phyloP scores from a whole-genome alignment of 1,139 yeast species.

The Lodderomyces parapsilosis region DNA sequence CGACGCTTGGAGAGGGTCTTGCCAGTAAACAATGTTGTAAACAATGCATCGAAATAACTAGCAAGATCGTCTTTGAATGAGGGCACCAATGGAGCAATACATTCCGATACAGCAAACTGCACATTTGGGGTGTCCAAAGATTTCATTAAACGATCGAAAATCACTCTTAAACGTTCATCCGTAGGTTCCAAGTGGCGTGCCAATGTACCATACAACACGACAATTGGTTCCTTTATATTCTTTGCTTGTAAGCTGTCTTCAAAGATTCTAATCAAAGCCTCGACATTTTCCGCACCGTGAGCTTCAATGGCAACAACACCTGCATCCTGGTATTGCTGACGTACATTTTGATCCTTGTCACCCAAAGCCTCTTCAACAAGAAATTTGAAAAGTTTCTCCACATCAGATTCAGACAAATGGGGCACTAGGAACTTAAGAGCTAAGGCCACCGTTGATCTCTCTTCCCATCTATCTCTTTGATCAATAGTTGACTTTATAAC shows the following conservation, averaged over 20 bases:
- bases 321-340: conserved; percentile 86
- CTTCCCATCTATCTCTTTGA: conserved; percentile 78
- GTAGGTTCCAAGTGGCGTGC: conserved; percentile 72
- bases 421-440: conserved; percentile 61
- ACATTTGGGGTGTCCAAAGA: conserved; percentile 87
- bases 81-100: conserved; percentile 78
- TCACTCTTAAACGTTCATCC: conserved; percentile 63
- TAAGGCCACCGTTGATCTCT: conserved; percentile 77
- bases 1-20: conserved; percentile 60
- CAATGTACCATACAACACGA: conserved; percentile 82
- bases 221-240: conserved; percentile 70
- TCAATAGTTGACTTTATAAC: conserved; percentile 60
- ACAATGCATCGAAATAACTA: conserved; percentile 54
- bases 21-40: conserved; percentile 56
- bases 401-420: conserved; percentile 33
- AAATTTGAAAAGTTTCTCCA: conserved; percentile 55
- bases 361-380: conserved; percentile 68
- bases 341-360: conserved; percentile 69
- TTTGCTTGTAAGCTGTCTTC: conserved; percentile 57
- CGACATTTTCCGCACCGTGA: conserved; percentile 67
- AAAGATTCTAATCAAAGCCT: conserved; percentile 71
- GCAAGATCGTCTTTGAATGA: conserved; percentile 51
- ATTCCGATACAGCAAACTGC: conserved; percentile 81
- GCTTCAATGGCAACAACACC: conserved; percentile 68
- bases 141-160: conserved; percentile 66